Evolutionary conservation across 768 basidiomycete genomes (phyloP), one percentile per base, ranked within the genome.

Genomic region (Crassisporium funariophilum): DNA sequence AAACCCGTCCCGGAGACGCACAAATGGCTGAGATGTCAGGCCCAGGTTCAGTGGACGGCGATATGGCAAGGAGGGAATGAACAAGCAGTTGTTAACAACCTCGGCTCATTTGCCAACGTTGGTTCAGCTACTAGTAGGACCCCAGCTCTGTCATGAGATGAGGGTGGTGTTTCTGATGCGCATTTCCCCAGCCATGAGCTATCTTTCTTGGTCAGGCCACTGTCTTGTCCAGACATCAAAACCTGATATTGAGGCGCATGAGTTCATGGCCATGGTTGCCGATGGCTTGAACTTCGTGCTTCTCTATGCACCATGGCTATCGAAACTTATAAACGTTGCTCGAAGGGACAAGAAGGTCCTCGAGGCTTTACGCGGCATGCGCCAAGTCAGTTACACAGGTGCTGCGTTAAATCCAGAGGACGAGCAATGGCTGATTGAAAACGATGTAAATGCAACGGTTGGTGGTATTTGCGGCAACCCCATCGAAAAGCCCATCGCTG

Each of bases 1-100:
- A 86, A 83, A 61, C 74, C 86, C 6, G 75, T 85, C 0, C 82
- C 77, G 20, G 82, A 79, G 54, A 81, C 64, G 34, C 74, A 75
- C 47, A 67, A 62, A 17, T 86, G 83, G 84, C 54, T 86, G 49
- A 65, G 72, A 44, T 70, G 66, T 47, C 50, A 60, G 46, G 78
- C 79, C 41, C 66, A 56, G 41, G 66, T 69, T 44, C 65, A 64
- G 20, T 65, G 68, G 45, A 77, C 73, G 60, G 82, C 86, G 53
- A 79, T 84, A 46, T 54, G 48, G 43, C 44, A 54, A 19, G 52
- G 52, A 13, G 44, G 36, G 11, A 31, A 45, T 13, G 31, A 22
- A 6, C 47, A 42, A 15, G 44, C 31, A 0, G 40, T 49, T 11
- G 35, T 54, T 6, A 54, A 54, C 35, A 54, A 54, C 31, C 21